Evolutionary conservation across 441 rosid genomes (phyloP).

Genomic region (Gossypium schwendimanii): DNA sequence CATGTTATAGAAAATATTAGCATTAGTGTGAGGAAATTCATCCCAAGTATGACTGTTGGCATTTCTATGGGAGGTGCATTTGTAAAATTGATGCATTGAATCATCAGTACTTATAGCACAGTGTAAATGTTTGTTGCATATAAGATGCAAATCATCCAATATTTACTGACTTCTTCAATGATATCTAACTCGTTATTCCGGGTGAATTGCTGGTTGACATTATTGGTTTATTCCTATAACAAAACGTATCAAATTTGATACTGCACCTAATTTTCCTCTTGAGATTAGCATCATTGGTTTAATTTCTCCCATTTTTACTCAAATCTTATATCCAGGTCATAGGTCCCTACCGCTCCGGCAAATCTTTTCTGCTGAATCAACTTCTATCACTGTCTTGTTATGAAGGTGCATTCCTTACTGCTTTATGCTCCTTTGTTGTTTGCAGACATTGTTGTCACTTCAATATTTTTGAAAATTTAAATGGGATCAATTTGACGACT

Average conservation of each 20-base stretch:
- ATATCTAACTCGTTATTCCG: background rate
- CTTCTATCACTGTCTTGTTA: conserved; percentile 96
- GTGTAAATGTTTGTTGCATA: background rate
- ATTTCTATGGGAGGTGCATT: background rate
- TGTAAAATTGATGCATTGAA: background rate
- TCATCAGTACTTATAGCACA: background rate
- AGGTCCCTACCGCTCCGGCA: conserved; percentile 98
- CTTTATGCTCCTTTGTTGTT: background rate
- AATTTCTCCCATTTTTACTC: conserved; percentile 10
- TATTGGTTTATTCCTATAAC: background rate
- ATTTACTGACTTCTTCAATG: background rate
- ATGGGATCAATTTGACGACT: conserved; percentile 7
- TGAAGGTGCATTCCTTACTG: conserved; percentile 55
- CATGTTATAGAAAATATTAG: background rate
- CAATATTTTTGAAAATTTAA: conserved; percentile 3
- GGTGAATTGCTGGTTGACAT: background rate
- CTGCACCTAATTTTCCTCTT: background rate
- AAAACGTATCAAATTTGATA: background rate
- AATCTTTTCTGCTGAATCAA: conserved; percentile 94
- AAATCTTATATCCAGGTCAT: conserved; percentile 56
- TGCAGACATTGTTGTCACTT: background rate
- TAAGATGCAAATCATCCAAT: background rate
- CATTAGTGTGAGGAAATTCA: background rate
- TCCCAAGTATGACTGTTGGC: background rate
- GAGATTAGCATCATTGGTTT: background rate